Evolutionary conservation across 768 basidiomycete genomes (phyloP).

Genomic region (Sistotremastrum niveocremeum): DNA sequence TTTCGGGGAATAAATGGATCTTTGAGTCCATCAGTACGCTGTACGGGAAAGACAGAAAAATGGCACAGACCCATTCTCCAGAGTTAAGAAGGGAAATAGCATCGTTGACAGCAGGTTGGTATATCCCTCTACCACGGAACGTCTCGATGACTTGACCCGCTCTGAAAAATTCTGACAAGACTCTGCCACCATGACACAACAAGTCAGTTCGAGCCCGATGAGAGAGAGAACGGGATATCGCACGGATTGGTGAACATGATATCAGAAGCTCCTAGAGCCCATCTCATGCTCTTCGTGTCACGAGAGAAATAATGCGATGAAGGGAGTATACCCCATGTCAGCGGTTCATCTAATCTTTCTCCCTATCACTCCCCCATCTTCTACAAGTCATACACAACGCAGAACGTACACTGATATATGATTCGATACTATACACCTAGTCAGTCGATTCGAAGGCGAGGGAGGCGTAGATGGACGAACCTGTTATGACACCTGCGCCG

Average conservation of each 20-base stretch:
- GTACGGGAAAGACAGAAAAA: not conserved
- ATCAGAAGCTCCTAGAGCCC: slow-evolving; percentile 88
- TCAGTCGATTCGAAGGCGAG: slow-evolving; percentile 1
- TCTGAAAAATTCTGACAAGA: slow-evolving; percentile 76
- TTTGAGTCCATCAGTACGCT: slow-evolving; percentile 15
- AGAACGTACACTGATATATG: slow-evolving; percentile 77
- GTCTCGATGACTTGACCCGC: slow-evolving; percentile 89
- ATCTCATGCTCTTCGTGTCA: slow-evolving; percentile 40
- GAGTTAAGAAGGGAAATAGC: slow-evolving; percentile 69
- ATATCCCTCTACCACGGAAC: slow-evolving; percentile 78
- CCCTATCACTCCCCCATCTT: slow-evolving; percentile 2
- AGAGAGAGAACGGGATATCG: slow-evolving; percentile 21
- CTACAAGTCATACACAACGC: slow-evolving; percentile 1
- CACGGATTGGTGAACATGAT: slow-evolving; percentile 91
- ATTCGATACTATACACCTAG: slow-evolving; percentile 54
- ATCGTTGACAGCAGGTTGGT: slow-evolving; percentile 74
- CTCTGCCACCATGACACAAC: slow-evolving; percentile 25
- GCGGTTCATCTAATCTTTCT: slow-evolving; percentile 62
- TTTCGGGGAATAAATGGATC: slow-evolving; percentile 88
- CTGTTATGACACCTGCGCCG: slow-evolving; percentile 61
- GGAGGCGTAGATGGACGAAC: slow-evolving; percentile 25
- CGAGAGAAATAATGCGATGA: slow-evolving; percentile 40
- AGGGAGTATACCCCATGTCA: slow-evolving; percentile 83
- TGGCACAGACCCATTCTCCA: slow-evolving; percentile 71
- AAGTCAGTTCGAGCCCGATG: not conserved